phyloP scores from a whole-genome alignment of 2,329 filamentous ascomycete species.

The Penicillium sp. region DNA sequence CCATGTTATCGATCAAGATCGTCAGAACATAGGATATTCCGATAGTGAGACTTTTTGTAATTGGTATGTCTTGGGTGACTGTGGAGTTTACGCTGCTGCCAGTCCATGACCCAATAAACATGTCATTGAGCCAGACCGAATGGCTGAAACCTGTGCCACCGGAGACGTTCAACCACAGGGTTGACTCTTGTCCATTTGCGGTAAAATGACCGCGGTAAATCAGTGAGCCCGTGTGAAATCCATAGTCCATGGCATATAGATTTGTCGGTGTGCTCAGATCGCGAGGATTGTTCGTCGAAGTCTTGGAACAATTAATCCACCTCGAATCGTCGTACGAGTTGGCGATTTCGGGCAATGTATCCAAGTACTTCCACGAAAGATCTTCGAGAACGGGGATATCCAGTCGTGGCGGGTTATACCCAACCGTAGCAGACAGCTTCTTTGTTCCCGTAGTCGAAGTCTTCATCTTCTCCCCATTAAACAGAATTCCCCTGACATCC shows the following conservation, averaged over 20 bases:
- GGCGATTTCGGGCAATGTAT: conserved; percentile 16
- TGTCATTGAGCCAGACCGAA: conserved; percentile 29
- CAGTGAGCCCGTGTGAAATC: conserved; percentile 30
- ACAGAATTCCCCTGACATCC: conserved; percentile 1
- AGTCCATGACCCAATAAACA: conserved; percentile 27
- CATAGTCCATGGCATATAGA: conserved; percentile 33
- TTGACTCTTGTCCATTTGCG: conserved; percentile 24
- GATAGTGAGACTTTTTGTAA: background rate
- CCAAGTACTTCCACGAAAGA: conserved; percentile 17
- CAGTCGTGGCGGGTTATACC: conserved; percentile 6
- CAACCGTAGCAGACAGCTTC: conserved; percentile 4
- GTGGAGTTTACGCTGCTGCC: conserved; percentile 15
- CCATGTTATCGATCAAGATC: conserved; percentile 29
- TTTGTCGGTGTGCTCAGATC: conserved; percentile 20
- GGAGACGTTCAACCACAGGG: conserved; percentile 20
- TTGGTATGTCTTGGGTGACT: conserved; percentile 11
- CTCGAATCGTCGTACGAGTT: conserved; percentile 11
- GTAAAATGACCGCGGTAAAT: conserved; percentile 32
- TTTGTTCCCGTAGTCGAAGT: background rate
- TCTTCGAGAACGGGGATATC: conserved; percentile 9
- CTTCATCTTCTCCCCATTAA: conserved; percentile 8
- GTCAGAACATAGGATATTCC: conserved; percentile 18
- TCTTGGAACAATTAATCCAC: conserved; percentile 10
- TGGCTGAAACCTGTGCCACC: conserved; percentile 29
- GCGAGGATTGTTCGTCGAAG: conserved; percentile 9